These are phyloP conservation scores for Epichloe sp. DNA, from an alignment of 2,329 filamentous ascomycete species.

Conservation along the genomic window DNA sequence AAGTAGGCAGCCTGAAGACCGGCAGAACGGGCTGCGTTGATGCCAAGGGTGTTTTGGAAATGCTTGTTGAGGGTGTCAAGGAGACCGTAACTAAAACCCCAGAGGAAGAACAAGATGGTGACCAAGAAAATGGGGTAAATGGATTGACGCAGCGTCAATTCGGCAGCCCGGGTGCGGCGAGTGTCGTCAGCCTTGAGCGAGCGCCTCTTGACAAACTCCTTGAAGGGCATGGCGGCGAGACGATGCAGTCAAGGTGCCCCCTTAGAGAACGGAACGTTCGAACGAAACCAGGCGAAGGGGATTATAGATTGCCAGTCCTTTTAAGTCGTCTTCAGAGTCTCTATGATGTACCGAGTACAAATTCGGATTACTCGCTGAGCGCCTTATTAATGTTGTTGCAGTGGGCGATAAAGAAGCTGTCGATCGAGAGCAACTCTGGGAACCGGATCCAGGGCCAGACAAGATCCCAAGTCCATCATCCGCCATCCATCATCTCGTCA, in stretches of 20 bases:
- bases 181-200: conserved; percentile 31
- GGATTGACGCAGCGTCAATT: conserved; percentile 54
- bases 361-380: background rate
- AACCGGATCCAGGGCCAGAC: background rate
- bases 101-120: conserved; percentile 33
- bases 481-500: background rate
- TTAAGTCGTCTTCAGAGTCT: background rate
- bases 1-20: conserved; percentile 40
- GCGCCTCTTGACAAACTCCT: conserved; percentile 30
- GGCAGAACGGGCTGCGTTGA: conserved; percentile 29
- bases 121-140: conserved; percentile 50
- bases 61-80: conserved; percentile 37
- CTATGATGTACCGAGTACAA: background rate
- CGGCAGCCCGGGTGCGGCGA: conserved; percentile 28
- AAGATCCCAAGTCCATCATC: background rate
- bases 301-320: background rate
- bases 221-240: conserved; percentile 24
- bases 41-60: conserved; percentile 32
- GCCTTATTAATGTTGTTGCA: background rate
- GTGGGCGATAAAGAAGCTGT: background rate
- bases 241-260: background rate
- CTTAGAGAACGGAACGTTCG: background rate
- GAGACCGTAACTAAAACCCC: conserved; percentile 33
- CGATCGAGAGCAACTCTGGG: background rate
- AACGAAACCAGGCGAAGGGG: background rate